phyloP scores from a whole-genome alignment of 345 rosid genomes.

The Euphorbia tirucalli region DNA sequence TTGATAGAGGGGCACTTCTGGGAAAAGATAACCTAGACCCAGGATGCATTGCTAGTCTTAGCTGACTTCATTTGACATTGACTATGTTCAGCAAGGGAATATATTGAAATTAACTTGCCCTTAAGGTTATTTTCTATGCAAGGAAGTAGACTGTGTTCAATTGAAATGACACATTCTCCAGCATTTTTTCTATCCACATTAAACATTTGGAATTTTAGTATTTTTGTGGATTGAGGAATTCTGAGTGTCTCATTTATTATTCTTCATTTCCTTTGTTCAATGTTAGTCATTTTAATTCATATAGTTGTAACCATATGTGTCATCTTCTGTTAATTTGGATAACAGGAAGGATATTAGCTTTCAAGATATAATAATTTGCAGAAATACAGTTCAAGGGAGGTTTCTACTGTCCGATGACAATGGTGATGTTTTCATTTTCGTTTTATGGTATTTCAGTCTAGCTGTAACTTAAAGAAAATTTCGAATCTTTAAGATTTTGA shows the following conservation, averaged over 20 bases:
- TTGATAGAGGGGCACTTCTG: no score
- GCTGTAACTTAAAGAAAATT: background rate
- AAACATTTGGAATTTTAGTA: background rate
- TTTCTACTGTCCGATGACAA: slow-evolving; percentile 75
- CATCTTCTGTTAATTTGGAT: background rate
- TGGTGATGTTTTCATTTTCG: slow-evolving; percentile 32
- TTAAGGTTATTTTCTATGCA: background rate
- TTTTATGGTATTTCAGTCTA: background rate
- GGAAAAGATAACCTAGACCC: no score
- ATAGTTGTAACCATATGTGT: background rate
- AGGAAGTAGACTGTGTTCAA: background rate
- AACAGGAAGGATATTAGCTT: slow-evolving; percentile 62
- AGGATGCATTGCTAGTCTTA: background rate
- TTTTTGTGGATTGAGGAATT: background rate
- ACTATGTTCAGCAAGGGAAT: background rate
- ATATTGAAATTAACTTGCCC: background rate
- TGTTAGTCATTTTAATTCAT: background rate
- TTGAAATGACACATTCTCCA: background rate
- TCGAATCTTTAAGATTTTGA: background rate
- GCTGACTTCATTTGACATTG: background rate
- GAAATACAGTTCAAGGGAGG: slow-evolving; percentile 86
- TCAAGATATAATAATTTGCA: slow-evolving; percentile 47
- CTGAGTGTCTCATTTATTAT: background rate
- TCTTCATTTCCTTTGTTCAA: background rate
- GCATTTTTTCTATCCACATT: background rate